These are phyloP conservation scores for Abortiporus biennis DNA, from an alignment of 1,284 basidiomycete genomes.

Conservation along the genomic window DNA sequence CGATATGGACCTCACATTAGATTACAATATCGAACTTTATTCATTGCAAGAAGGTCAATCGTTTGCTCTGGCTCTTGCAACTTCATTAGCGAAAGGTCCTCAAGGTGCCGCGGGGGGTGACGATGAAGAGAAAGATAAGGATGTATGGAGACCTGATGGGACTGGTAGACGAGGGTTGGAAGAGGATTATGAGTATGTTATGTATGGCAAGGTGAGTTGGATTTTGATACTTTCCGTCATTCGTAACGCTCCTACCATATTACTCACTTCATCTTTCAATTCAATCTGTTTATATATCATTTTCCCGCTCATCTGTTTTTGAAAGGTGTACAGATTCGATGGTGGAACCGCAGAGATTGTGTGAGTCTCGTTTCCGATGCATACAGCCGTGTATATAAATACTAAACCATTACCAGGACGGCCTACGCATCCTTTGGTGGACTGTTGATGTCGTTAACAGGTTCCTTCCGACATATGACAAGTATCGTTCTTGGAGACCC, in stretches of 20 bases:
- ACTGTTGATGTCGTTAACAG: constrained; percentile 92
- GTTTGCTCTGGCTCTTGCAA: constrained; percentile 84
- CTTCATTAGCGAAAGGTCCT: constrained; percentile 69
- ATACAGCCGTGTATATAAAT: constrained; percentile 9
- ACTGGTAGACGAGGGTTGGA: constrained; percentile 85
- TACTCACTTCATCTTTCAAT: not conserved
- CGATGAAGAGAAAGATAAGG: constrained; percentile 63
- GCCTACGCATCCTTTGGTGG: constrained; percentile 96
- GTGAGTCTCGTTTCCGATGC: constrained; percentile 29
- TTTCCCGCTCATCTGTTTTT: constrained; percentile 8
- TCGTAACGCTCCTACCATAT: too few species aligned
- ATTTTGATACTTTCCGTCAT: not conserved
- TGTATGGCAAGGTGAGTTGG: constrained; percentile 88
- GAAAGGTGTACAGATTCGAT: constrained; percentile 95
- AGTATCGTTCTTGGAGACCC: constrained; percentile 91
- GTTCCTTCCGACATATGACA: constrained; percentile 90
- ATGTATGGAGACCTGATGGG: constrained; percentile 86
- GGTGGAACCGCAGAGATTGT: constrained; percentile 79
- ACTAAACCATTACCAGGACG: constrained; percentile 47
- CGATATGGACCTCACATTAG: constrained; percentile 85
- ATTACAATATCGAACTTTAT: constrained; percentile 89
- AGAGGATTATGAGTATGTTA: constrained; percentile 98
- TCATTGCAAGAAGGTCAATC: constrained; percentile 64
- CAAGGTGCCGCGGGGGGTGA: constrained; percentile 35
- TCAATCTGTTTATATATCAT: not conserved